Conservation (phyloP, 306 rosid genomes). For the Geum urbanum region DNA sequence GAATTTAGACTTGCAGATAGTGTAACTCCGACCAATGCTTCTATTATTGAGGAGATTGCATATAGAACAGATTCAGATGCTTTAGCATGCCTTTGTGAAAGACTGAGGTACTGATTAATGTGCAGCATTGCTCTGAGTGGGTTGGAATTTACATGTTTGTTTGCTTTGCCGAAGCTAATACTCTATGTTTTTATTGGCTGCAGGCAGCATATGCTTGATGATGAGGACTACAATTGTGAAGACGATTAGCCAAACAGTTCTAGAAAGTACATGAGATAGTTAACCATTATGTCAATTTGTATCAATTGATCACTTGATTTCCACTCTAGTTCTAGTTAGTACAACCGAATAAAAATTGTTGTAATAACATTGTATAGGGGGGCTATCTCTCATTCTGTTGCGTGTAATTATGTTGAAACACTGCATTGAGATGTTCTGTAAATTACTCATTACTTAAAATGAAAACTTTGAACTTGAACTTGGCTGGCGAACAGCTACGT, state of each 20-base stretch:
- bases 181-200: slow-evolving; percentile 8
- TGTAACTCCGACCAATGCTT: slow-evolving; percentile 59
- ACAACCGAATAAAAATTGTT: background rate
- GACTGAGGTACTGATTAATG: slow-evolving; percentile 58
- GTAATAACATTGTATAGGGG: slow-evolving; percentile 6
- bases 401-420: background rate
- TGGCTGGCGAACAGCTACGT: background rate
- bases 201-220: slow-evolving; percentile 58
- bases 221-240: slow-evolving; percentile 35
- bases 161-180: slow-evolving; percentile 9
- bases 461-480: background rate
- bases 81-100: slow-evolving; percentile 81
- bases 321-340: background rate
- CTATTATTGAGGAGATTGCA: slow-evolving; percentile 71
- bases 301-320: slow-evolving; percentile 1
- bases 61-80: slow-evolving; percentile 86
- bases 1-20: slow-evolving; percentile 78
- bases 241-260: slow-evolving; percentile 15
- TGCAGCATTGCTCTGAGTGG: background rate
- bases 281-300: background rate
- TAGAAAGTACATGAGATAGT: slow-evolving; percentile 10
- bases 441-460: background rate
- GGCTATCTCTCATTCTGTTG: background rate
- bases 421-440: background rate
- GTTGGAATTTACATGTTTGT: background rate